These are phyloP conservation scores for Tetracladium setigerum DNA, from an alignment of 495 filamentous ascomycete genomes.

Conservation along the genomic window DNA sequence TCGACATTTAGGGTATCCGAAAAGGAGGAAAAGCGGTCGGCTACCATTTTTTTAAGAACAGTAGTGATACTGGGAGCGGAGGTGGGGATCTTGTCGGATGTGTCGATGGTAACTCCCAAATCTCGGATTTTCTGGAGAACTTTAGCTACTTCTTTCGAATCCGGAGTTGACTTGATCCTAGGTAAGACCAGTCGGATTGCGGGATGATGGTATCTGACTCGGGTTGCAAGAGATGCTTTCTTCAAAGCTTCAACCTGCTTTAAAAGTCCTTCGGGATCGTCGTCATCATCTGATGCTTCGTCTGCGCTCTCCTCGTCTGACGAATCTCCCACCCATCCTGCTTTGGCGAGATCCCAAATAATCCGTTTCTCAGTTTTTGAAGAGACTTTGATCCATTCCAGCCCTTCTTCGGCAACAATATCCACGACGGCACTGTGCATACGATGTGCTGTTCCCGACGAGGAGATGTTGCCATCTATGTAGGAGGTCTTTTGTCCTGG, in stretches of 20 bases:
- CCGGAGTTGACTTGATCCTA: conserved; percentile 8
- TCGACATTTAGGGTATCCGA: conserved; percentile 60
- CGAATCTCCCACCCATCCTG: conserved; percentile 37
- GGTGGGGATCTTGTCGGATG: conserved; percentile 15
- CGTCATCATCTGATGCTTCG: conserved; percentile 31
- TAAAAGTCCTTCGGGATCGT: conserved; percentile 40
- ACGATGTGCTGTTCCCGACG: conserved; percentile 2
- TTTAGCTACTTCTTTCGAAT: conserved; percentile 45
- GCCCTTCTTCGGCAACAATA: conserved; percentile 45
- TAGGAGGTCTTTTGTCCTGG: background rate
- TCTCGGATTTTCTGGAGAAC: conserved; percentile 49
- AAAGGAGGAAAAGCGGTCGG: conserved; percentile 45
- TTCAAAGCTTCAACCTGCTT: conserved; percentile 47
- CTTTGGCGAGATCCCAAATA: conserved; percentile 52
- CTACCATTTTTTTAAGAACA: conserved; percentile 39
- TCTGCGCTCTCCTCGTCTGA: conserved; percentile 2
- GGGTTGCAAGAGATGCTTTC: conserved; percentile 43
- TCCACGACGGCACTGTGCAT: conserved; percentile 35
- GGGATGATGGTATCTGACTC: conserved; percentile 52
- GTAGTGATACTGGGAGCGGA: conserved; percentile 18
- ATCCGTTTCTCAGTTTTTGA: conserved; percentile 48
- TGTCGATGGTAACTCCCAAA: conserved; percentile 46
- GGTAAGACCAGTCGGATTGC: conserved; percentile 53
- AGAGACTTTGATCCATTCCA: conserved; percentile 50
- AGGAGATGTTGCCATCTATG: conserved; percentile 7